These are phyloP conservation scores for Sporothrix protearum DNA, from an alignment of 2,329 filamentous ascomycete genomes.

Conservation along the genomic window DNA sequence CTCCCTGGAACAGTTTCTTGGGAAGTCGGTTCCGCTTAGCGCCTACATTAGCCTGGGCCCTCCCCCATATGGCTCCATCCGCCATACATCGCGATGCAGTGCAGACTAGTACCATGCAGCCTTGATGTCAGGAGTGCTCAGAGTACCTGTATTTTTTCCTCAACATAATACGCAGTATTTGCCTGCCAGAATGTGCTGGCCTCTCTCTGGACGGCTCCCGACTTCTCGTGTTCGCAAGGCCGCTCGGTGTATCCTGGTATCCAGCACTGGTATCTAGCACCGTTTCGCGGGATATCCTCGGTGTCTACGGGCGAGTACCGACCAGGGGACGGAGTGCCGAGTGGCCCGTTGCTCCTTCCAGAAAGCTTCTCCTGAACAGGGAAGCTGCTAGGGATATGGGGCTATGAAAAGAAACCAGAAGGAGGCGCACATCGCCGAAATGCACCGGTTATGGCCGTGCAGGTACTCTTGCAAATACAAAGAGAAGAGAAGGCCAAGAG, in stretches of 20 bases:
- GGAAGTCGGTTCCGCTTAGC: constrained; percentile 13
- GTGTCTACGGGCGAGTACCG: background rate
- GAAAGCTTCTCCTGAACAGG: background rate
- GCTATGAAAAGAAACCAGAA: background rate
- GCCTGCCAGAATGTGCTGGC: background rate
- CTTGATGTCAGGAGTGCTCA: background rate
- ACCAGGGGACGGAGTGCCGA: background rate
- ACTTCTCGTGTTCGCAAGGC: background rate
- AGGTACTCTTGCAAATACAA: background rate
- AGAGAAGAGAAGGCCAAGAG: background rate
- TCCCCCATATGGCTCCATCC: background rate
- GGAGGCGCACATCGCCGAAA: constrained; percentile 11
- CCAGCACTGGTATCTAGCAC: background rate
- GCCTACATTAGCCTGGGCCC: constrained; percentile 5
- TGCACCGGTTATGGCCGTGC: background rate
- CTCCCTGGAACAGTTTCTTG: background rate
- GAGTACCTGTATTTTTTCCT: background rate
- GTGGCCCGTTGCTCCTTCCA: background rate
- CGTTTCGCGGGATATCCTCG: background rate
- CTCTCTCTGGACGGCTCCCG: background rate
- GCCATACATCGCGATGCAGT: constrained; percentile 11
- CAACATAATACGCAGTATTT: background rate
- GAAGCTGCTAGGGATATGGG: background rate
- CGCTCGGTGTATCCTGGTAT: background rate
- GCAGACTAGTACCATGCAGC: background rate